Evolutionary conservation across 1,139 yeast species (phyloP), one percentile per base, ranked within the genome.

Genomic region (Debaryomyces sp.): DNA sequence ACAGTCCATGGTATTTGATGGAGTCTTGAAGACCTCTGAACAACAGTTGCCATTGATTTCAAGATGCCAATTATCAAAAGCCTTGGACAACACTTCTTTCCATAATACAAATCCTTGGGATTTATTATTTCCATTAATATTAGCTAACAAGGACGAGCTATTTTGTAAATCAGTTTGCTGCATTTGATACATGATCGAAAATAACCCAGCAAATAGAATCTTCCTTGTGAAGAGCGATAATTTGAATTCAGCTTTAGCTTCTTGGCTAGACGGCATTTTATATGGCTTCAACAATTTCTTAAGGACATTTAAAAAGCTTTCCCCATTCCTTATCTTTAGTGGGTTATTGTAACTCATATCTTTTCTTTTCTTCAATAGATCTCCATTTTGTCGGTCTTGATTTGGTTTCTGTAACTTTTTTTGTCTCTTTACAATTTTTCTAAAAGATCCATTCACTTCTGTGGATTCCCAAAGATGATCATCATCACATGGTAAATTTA

Each of bases 401-500:
- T n/a, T 41, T 22, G 10, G 27, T 27, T 18, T 39, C 37, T 63
- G 73, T 4, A 73, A 46, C 49, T 68, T 71, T 47, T 62, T 66
- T 52, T 73, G 79, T 24, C 71, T 63, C 52, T 68, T 74, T 18
- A 74, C 73, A 13, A 75, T 60, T 49, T 71, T 72, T 39, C 61
- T 63, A 55, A 75, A 75, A 1, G 78, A 73, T 2, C 75, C 77
- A 50, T 68, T 67, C 1, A 74, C 65, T 41, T 72, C 74, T 18
- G 52, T 57, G 22, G 65, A 75, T 46, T 87, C 92, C 97, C 96
- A 88, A 45, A 87, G 59, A 27, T 59, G 69, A 22, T 77, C 81
- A 59, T 89, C 96, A 49, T 86, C 84, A 60, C 96, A 89, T 0
- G 96, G 97, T 60, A 89, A 70, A 41, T 62, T 71, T 47, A 85